These are phyloP conservation scores for Aspergillus coremiiformis DNA, from an alignment of 495 filamentous ascomycete species.

Conservation along the genomic window DNA sequence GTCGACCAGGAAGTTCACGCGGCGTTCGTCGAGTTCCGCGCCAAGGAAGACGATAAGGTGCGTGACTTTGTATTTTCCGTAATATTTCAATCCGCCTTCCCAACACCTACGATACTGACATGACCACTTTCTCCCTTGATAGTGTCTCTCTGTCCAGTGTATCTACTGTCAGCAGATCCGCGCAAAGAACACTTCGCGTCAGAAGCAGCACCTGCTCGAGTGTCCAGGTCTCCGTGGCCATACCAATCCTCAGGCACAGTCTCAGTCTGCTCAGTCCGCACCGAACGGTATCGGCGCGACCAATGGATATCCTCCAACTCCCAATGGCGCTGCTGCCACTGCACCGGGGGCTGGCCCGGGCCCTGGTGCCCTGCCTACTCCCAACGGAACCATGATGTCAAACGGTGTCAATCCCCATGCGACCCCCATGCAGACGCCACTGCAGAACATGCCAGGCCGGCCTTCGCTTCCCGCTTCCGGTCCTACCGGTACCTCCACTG, in stretches of 20 bases:
- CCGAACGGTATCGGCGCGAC: slow-evolving; percentile 39
- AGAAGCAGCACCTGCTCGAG: slow-evolving; percentile 50
- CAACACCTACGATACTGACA: slow-evolving; percentile 28
- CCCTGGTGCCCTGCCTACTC: slow-evolving; percentile 28
- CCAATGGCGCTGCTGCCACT: slow-evolving; percentile 33
- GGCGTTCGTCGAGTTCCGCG: slow-evolving; percentile 52
- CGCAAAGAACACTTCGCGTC: slow-evolving; percentile 51
- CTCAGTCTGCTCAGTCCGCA: slow-evolving; percentile 31
- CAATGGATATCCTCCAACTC: slow-evolving; percentile 43
- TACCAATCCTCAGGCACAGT: slow-evolving; percentile 34
- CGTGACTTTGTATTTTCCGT: slow-evolving; percentile 42
- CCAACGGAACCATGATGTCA: slow-evolving; percentile 37
- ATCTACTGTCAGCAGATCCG: slow-evolving; percentile 53
- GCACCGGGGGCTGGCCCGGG: slow-evolving; percentile 28
- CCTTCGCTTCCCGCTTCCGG: slow-evolving; percentile 35
- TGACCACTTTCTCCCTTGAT: slow-evolving; percentile 21
- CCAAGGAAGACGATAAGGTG: slow-evolving; percentile 56
- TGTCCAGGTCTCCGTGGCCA: slow-evolving; percentile 46
- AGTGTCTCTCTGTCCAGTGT: slow-evolving; percentile 54
- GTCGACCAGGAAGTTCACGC: slow-evolving; percentile 53
- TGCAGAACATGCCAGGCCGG: slow-evolving; percentile 34
- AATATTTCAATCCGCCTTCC: slow-evolving; percentile 34
- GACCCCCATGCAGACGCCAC: slow-evolving; percentile 38
- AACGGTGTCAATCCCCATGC: slow-evolving; percentile 42
- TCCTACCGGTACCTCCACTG: slow-evolving; percentile 25